Evolutionary conservation across 768 basidiomycete genomes (phyloP), one percentile per base, ranked within the genome.

Genomic region (Podaxis rugospora): DNA sequence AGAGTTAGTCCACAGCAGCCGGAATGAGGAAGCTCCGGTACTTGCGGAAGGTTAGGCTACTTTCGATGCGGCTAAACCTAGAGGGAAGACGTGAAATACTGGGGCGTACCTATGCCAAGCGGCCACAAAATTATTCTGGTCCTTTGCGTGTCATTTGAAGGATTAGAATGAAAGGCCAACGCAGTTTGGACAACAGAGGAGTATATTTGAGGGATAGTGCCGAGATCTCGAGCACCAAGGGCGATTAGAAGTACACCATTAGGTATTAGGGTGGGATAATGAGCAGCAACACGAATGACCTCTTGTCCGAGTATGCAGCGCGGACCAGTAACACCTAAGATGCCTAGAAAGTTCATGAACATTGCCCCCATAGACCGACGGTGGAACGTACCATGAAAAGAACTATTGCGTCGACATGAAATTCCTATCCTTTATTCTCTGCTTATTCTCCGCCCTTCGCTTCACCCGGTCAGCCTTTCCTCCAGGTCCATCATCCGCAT

Each of bases 361-460:
- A 14, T 23, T 49, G 10, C 23, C 21, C 23, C 25, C 21, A 11
- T 21, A 18, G 11, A 23, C 25, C 2, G 6, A 2, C 1, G 3
- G 21, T 2, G 21, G 23, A 27, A 49, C 47, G 7, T 27, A 49
- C 47, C 47, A 23, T 11, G 2, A 35, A 10, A 55, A 39, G 49
- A 23, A 67, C 70, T 72, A 93, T 70, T 92, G 91, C 16, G 87
- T 87, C 70, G 86, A 88, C 87, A 95, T 88, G 72, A 95, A 87
- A 68, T 97, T 96, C 55, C 80, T 80, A 53, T 92, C 92, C 69
- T 88, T 89, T 70, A 95, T 90, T 51, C 76, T 80, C 70, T 86
- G 82, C 57, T 85, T 79, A 57, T 88, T 90, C 62, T 80, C 81
- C 67, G 75, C 75, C 68, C 90, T 76, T 72, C 89, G 75, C 60